Conservation (phyloP, 257 asterid species). For the Lavandula angustifolia region DNA sequence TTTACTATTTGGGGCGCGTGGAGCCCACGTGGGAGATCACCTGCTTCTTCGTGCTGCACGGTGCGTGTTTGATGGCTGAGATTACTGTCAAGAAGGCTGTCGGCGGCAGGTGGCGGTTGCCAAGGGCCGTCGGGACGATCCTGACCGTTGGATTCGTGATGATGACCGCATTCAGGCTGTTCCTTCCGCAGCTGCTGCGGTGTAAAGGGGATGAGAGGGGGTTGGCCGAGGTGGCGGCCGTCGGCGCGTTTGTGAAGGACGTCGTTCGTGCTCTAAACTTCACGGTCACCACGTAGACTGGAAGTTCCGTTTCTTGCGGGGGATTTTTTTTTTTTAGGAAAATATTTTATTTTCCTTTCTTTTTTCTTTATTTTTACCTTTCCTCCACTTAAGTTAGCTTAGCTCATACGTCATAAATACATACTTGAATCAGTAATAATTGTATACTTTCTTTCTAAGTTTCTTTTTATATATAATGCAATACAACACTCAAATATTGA, state of each 20-base stretch:
- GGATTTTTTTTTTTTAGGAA: no score
- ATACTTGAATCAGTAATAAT: no score
- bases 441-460: no score
- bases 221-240: constrained; percentile 55
- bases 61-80: constrained; percentile 49
- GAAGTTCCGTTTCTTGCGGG: no score
- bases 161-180: constrained; percentile 56
- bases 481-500: no score
- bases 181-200: constrained; percentile 61
- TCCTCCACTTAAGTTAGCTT: no score
- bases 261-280: constrained; percentile 37
- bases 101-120: constrained; percentile 43
- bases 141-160: constrained; percentile 54
- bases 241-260: constrained; percentile 57
- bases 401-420: no score
- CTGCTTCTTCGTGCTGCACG: constrained; percentile 63
- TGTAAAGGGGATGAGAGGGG: constrained; percentile 49
- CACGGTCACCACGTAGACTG: constrained; percentile 3
- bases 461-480: no score
- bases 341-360: not conserved
- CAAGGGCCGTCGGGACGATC: constrained; percentile 40
- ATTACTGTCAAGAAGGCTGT: constrained; percentile 49
- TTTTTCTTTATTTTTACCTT: not conserved
- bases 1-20: constrained; percentile 60
- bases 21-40: constrained; percentile 73